Base-by-base conservation (phyloP, 2,329 filamentous ascomycete species). In the Basipetospora sp. region DNA sequence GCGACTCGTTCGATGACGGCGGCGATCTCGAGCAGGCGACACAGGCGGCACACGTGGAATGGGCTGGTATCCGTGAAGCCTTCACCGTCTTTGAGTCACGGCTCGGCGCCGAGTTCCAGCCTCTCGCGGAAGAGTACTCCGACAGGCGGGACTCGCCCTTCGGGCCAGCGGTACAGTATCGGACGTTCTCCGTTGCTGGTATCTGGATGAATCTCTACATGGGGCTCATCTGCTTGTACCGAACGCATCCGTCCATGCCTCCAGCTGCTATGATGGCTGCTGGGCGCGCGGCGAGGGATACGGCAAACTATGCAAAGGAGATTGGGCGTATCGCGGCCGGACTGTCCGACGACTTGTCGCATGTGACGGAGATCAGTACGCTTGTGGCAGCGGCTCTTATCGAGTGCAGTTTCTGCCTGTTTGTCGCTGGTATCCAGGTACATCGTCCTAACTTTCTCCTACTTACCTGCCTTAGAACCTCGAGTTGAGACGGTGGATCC, bases 181-280 rank as follows among this genome's bases (percentile, higher is more conserved):
- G 83, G 20, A 88, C 82, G 2, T 88, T 85, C 53, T 78, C 80
- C n/a, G 80, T 96, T 44, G 83, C 82, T 3, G 80, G 83, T 25
- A 67, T 94, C 16, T 94, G 86, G 84, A 76, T 82, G 51, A 80
- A 87, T 45, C 87, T 83, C 54, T 81, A 93, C 56, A 83, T 88
- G 65, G 78, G 79, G 1, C 68, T 85, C 33, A 88, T 96, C 41
- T 69, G 87, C 38, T 69, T 90, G n/a, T 66, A 88, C 42, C 72
- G 90, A 25, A 69, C 77, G 1, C 87, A 94, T 47, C 90, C 90
- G 0, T 73, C 72, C 17, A 94, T 94, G 86, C 88, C 87, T 1
- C 85, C 88, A 0, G 77, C 87, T 8, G 81, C 86, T 26, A 86
- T 93, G 74, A 73, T 86, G 48, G 86, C 90, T 3, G 85, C 85